Percentiles rank a stretch among this genome's conserved stretches.
Evolutionary conservation across 2,329 filamentous ascomycete genomes (phyloP).

Genomic region (Ophiostoma sp.): DNA sequence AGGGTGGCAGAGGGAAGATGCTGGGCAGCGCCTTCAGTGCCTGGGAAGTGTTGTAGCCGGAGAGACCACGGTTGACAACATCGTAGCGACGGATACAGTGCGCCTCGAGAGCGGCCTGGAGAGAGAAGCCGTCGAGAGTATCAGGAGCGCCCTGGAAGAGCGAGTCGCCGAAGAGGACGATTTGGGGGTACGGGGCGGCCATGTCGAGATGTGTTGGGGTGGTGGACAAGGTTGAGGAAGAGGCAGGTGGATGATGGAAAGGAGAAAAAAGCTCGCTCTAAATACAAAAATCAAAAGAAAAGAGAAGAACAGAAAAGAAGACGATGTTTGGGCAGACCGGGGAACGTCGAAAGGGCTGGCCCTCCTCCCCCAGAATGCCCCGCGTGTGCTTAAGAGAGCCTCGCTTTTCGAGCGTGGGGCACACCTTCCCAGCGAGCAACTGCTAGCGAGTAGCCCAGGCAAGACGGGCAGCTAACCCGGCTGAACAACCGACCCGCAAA

Average conservation of each 20-base stretch:
- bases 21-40: conserved; percentile 67
- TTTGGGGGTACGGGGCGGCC: conserved; percentile 62
- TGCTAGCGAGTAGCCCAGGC: not conserved
- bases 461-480: conserved; percentile 1
- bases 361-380: not conserved
- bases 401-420: conserved; percentile 7
- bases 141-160: conserved; percentile 71
- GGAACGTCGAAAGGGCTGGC: not conserved
- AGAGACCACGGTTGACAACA: conserved; percentile 84
- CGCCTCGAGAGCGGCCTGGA: conserved; percentile 69
- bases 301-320: not conserved
- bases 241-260: not conserved
- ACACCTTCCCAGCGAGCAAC: not conserved
- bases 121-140: conserved; percentile 68
- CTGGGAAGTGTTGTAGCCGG: conserved; percentile 80
- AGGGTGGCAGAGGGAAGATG: conserved; percentile 65
- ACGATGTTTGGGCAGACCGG: not conserved
- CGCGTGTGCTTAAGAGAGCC: not conserved
- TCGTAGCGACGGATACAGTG: conserved; percentile 75
- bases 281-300: not conserved
- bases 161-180: conserved; percentile 87
- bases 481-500: conserved; percentile 8
- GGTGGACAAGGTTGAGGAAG: not conserved
- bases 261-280: not conserved
- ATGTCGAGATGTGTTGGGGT: conserved; percentile 12